These are phyloP conservation scores for Blastomyces parvus DNA, from an alignment of 2,329 filamentous ascomycete genomes.

Conservation along the genomic window DNA sequence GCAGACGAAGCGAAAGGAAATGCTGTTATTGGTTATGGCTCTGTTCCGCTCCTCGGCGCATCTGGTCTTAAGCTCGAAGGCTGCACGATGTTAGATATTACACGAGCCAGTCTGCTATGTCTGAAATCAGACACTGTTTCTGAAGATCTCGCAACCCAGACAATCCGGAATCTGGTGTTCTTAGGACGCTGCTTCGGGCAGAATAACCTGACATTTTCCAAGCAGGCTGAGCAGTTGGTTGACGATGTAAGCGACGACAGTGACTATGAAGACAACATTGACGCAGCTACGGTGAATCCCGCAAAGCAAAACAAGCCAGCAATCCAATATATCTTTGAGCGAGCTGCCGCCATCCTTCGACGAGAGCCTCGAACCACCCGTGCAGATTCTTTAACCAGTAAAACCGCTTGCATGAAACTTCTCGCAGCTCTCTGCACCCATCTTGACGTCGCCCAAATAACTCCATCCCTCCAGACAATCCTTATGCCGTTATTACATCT, in stretches of 20 bases:
- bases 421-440: slow-evolving; percentile 59
- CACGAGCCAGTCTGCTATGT: slow-evolving; percentile 47
- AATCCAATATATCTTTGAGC: slow-evolving; percentile 67
- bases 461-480: slow-evolving; percentile 54
- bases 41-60: slow-evolving; percentile 57
- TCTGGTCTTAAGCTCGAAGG: slow-evolving; percentile 59
- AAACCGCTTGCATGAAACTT: slow-evolving; percentile 65
- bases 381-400: slow-evolving; percentile 57
- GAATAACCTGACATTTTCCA: slow-evolving; percentile 43
- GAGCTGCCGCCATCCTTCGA: slow-evolving; percentile 68
- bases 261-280: slow-evolving; percentile 38
- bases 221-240: slow-evolving; percentile 32
- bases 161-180: slow-evolving; percentile 73
- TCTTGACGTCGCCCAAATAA: slow-evolving; percentile 48
- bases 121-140: slow-evolving; percentile 57
- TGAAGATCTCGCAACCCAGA: slow-evolving; percentile 67
- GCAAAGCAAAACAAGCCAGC: slow-evolving; percentile 41
- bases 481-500: slow-evolving; percentile 68
- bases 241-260: slow-evolving; percentile 32
- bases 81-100: slow-evolving; percentile 53
- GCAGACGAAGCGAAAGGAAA: slow-evolving; percentile 63
- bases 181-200: slow-evolving; percentile 57
- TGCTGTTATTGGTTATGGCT: slow-evolving; percentile 43
- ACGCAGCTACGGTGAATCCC: slow-evolving; percentile 35
- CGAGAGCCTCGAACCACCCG: slow-evolving; percentile 58